Evolutionary conservation across 2,329 filamentous ascomycete species (phyloP).

Genomic region (Fusarium bulbicola): DNA sequence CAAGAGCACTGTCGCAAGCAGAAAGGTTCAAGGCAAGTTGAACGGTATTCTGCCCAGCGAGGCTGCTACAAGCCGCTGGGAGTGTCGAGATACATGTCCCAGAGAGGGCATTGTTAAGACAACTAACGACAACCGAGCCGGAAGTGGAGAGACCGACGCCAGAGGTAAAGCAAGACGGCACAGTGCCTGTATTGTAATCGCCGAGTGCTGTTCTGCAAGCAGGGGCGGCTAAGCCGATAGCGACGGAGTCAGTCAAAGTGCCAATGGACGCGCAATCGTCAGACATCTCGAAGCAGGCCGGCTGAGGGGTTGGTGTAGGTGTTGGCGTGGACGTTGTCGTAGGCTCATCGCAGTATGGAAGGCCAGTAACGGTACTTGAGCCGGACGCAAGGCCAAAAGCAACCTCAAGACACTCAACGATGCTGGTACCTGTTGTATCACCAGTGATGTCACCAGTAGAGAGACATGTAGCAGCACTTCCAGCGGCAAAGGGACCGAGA

Average conservation of each 20-base stretch:
- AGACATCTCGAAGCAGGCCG: not conserved
- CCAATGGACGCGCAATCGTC: fast-evolving
- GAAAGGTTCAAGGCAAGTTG: not conserved
- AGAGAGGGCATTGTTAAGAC: not conserved
- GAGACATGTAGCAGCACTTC: not conserved
- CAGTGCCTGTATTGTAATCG: not conserved
- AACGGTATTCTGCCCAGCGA: not conserved
- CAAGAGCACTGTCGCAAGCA: not conserved
- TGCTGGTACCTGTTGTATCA: not conserved
- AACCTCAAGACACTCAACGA: not conserved
- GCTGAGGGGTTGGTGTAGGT: not conserved
- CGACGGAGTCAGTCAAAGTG: not conserved
- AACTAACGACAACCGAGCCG: not conserved
- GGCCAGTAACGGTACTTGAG: not conserved
- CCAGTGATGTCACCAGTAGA: not conserved
- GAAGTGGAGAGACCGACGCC: not conserved
- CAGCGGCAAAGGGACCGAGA: not conserved
- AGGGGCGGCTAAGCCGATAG: fast-evolving
- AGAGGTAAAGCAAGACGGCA: not conserved
- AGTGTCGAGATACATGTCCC: not conserved
- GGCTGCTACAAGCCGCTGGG: not conserved
- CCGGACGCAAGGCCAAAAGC: not conserved
- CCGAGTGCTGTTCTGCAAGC: not conserved
- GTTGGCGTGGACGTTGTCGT: not conserved
- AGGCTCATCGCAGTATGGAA: not conserved